phyloP scores from a whole-genome alignment of 2,329 filamentous ascomycete species.

The Neocatenulostroma microsporum region DNA sequence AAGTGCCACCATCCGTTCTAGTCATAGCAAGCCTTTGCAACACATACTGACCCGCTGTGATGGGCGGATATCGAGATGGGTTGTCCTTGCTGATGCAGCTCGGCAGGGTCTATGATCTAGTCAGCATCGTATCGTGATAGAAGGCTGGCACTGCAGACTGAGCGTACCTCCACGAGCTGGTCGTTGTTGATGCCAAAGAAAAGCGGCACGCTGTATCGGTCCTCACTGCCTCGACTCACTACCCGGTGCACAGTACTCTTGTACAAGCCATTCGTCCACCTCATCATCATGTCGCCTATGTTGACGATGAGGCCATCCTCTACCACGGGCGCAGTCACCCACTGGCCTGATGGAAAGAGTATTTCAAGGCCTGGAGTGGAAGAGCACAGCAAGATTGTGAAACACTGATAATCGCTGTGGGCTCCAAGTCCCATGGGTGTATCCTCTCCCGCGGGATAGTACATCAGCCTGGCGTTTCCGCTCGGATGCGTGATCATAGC shows the following conservation, averaged over 20 bases:
- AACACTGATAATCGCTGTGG: slow-evolving; percentile 3
- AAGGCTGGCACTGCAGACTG: not conserved
- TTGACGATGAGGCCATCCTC: slow-evolving; percentile 41
- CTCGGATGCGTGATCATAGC: slow-evolving; percentile 34
- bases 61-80: slow-evolving; percentile 26
- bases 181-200: slow-evolving; percentile 40
- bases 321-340: slow-evolving; percentile 37
- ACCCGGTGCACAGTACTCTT: slow-evolving; percentile 41
- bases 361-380: slow-evolving; percentile 5
- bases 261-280: slow-evolving; percentile 40
- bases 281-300: slow-evolving; percentile 45
- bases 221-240: slow-evolving; percentile 34
- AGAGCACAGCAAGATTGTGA: slow-evolving; percentile 6
- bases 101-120: slow-evolving; percentile 25
- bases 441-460: too few species aligned
- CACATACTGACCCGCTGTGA: slow-evolving; percentile 34
- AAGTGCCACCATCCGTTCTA: too few species aligned
- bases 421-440: too few species aligned
- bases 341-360: slow-evolving; percentile 27
- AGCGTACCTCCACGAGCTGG: slow-evolving; percentile 27
- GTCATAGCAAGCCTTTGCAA: slow-evolving; percentile 31
- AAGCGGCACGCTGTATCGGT: slow-evolving; percentile 40
- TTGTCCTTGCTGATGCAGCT: slow-evolving; percentile 30
- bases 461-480: slow-evolving; percentile 34
- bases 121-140: slow-evolving; percentile 5